phyloP scores from a whole-genome alignment of 352 stramenopile genomes.

The Globisporangium lucens region DNA sequence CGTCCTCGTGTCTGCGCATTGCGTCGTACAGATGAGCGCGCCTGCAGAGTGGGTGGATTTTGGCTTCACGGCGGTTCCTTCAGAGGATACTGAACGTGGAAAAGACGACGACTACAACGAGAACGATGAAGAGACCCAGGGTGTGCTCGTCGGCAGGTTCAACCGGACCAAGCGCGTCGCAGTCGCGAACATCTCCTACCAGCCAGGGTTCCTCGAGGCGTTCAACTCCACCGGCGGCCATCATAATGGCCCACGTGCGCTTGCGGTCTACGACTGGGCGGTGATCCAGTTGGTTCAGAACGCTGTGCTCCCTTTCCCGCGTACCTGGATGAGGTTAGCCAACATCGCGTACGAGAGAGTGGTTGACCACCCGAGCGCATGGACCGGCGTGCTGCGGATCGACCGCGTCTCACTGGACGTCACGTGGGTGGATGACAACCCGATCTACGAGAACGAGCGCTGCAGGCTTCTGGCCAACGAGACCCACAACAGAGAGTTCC shows the following conservation, averaged over 20 bases:
- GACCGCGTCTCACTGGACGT: background rate
- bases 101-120: background rate
- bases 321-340: background rate
- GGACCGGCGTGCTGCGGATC: conserved; percentile 4
- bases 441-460: background rate
- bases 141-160: background rate
- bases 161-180: background rate
- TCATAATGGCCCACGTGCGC: background rate
- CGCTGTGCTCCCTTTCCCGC: background rate
- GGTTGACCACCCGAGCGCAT: background rate
- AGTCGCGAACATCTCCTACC: background rate
- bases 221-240: too few species aligned
- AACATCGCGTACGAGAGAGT: background rate
- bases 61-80: background rate
- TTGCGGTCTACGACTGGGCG: background rate
- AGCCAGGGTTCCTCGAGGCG: background rate
- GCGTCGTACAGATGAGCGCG: background rate
- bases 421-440: background rate
- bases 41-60: background rate
- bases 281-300: background rate
- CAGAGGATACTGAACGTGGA: background rate
- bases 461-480: background rate
- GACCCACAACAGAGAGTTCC: background rate
- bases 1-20: background rate
- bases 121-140: background rate